phyloP scores from a whole-genome alignment of 805 yeast species.

The Maudiozyma saulgeensis region DNA sequence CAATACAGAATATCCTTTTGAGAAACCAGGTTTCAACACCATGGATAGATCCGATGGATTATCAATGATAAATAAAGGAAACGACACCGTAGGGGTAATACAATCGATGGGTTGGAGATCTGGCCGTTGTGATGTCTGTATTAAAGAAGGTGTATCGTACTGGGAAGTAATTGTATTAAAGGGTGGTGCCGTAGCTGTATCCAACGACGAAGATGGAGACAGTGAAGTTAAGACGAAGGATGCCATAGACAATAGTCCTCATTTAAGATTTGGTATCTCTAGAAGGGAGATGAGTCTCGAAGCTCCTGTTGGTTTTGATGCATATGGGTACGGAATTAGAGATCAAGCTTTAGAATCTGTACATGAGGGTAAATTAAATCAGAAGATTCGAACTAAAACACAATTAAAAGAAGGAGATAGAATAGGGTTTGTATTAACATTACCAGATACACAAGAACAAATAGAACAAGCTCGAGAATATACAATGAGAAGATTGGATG shows the following conservation, averaged over 20 bases:
- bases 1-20: constrained; percentile 66
- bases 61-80: constrained; percentile 29
- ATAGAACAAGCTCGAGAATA: constrained; percentile 32
- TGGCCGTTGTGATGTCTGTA: constrained; percentile 60
- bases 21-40: constrained; percentile 19
- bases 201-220: not conserved
- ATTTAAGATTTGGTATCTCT: constrained; percentile 76
- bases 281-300: constrained; percentile 83
- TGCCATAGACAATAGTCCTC: constrained; percentile 31
- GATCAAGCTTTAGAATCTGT: constrained; percentile 69
- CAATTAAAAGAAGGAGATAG: constrained; percentile 63
- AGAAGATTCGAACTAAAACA: constrained; percentile 38
- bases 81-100: constrained; percentile 36
- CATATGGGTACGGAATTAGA: constrained; percentile 84
- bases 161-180: constrained; percentile 59
- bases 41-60: constrained; percentile 59
- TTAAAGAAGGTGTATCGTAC: constrained; percentile 72
- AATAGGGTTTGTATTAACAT: constrained; percentile 62
- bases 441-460: constrained; percentile 50
- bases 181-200: constrained; percentile 15
- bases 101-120: constrained; percentile 73
- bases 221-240: constrained; percentile 10
- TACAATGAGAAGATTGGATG: constrained; percentile 26
- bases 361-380: constrained; percentile 36
- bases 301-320: constrained; percentile 94